These are phyloP conservation scores for Aspergillus vadensis DNA, from an alignment of 2,329 filamentous ascomycete species.

Conservation along the genomic window DNA sequence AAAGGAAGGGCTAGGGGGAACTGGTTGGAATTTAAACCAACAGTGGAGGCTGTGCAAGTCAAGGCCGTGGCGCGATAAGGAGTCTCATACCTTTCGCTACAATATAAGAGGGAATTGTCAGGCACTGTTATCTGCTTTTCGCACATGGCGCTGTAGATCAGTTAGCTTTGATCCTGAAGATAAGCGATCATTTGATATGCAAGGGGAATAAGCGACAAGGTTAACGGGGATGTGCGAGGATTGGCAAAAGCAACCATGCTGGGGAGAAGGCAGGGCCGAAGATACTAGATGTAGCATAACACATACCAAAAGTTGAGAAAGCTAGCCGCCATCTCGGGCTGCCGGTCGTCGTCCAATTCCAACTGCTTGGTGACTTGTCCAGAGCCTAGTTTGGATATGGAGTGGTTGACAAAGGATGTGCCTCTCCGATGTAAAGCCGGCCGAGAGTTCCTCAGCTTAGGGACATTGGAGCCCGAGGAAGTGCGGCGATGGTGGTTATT, in stretches of 20 bases:
- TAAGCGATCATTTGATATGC: conserved; percentile 22
- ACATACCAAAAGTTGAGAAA: conserved; percentile 51
- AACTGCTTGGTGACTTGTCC: conserved; percentile 27
- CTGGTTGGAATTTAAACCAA: conserved; percentile 15
- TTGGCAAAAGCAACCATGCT: conserved; percentile 3
- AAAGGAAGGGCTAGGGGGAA: conserved; percentile 5
- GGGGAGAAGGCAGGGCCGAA: conserved; percentile 20
- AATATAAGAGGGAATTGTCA: conserved; percentile 63
- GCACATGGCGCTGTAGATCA: conserved; percentile 58
- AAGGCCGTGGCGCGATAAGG: conserved; percentile 19
- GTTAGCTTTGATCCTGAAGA: conserved; percentile 30
- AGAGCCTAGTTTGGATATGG: conserved; percentile 39
- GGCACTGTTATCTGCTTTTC: conserved; percentile 67
- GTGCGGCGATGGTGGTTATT: conserved; percentile 35
- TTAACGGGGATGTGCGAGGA: conserved; percentile 18
- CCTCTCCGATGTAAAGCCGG: conserved; percentile 38
- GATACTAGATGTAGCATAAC: conserved; percentile 2
- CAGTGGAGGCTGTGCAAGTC: conserved; percentile 8
- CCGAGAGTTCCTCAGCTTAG: conserved; percentile 35
- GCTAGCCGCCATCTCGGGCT: conserved; percentile 46
- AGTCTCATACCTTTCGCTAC: conserved; percentile 60
- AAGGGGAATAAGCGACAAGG: conserved; percentile 21
- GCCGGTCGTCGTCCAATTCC: conserved; percentile 29
- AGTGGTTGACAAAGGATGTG: conserved; percentile 30
- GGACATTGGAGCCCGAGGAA: conserved; percentile 34